Conservation (phyloP, 108 stramenopile genomes). For the Cylindrotheca closterium region DNA sequence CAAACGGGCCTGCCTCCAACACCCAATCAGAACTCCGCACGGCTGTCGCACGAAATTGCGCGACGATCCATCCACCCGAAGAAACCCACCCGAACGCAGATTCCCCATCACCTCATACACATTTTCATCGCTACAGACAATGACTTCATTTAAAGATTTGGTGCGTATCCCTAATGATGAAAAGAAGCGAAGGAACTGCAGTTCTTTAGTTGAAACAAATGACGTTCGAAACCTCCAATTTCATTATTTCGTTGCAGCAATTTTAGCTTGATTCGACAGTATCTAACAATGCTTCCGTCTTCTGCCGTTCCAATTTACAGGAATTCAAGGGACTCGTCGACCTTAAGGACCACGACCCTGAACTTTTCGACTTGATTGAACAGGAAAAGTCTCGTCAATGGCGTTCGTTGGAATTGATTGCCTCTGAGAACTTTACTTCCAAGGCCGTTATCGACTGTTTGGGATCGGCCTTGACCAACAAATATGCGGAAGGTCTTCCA, state of each 20-base stretch:
- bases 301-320: constrained; percentile 27
- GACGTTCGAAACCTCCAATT: background rate
- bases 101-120: too few relatives aligned
- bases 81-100: too few relatives aligned
- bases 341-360: constrained; percentile 97
- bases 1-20: too few relatives aligned
- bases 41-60: too few relatives aligned
- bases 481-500: constrained; percentile 99
- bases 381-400: constrained; percentile 94
- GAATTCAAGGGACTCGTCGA: constrained; percentile 85
- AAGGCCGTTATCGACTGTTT: constrained; percentile 98
- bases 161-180: constrained; percentile 38
- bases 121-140: constrained; percentile 16
- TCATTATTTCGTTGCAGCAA: too few relatives aligned
- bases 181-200: background rate
- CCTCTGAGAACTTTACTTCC: constrained; percentile 99
- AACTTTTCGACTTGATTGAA: constrained; percentile 94
- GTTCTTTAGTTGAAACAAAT: background rate
- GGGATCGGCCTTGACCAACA: constrained; percentile 98
- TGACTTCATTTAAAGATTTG: constrained; percentile 73
- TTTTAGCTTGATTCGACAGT: background rate
- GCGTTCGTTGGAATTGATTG: constrained; percentile 97
- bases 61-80: too few relatives aligned
- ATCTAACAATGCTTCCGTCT: background rate
- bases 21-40: too few relatives aligned